These are phyloP conservation scores for Lagenidium sp. DNA, from an alignment of 352 stramenopile genomes.

Conservation along the genomic window DNA sequence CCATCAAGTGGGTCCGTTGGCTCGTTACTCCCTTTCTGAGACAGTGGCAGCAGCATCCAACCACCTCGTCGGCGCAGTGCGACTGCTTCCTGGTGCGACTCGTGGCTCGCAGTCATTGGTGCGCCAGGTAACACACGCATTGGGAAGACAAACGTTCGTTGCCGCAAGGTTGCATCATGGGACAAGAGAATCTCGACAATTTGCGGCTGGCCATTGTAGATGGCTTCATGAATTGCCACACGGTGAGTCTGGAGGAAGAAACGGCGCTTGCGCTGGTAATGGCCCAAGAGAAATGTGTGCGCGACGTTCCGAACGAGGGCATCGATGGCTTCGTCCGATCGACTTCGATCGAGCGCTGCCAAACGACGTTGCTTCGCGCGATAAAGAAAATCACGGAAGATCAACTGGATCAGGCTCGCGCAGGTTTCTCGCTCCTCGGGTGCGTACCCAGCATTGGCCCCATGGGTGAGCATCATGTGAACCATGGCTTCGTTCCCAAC, in stretches of 20 bases:
- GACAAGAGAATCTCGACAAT: conserved; percentile 42
- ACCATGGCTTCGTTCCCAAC: conserved; percentile 72
- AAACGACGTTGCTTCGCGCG: conserved; percentile 8
- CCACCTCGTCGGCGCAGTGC: conserved; percentile 17
- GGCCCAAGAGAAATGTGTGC: conserved; percentile 45
- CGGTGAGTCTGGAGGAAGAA: conserved; percentile 50
- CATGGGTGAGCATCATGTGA: conserved; percentile 54
- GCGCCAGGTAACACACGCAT: conserved; percentile 29
- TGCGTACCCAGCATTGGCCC: conserved; percentile 27
- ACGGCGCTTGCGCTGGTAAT: conserved; percentile 33
- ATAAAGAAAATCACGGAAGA: conserved; percentile 38
- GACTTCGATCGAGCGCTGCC: neutral
- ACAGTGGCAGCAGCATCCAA: conserved; percentile 44
- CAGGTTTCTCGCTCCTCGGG: conserved; percentile 47
- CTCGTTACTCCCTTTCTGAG: neutral
- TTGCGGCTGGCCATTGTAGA: conserved; percentile 54
- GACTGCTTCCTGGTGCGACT: neutral
- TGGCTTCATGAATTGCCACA: conserved; percentile 61
- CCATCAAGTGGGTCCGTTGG: neutral
- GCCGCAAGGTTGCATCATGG: conserved; percentile 35
- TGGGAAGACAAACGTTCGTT: conserved; percentile 53
- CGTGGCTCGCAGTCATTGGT: neutral
- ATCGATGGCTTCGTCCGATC: conserved; percentile 34
- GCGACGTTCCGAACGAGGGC: conserved; percentile 51
- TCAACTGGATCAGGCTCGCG: conserved; percentile 53